Conservation (phyloP, 169 alveolate species). For the Cryptosporidium xiaoi region DNA sequence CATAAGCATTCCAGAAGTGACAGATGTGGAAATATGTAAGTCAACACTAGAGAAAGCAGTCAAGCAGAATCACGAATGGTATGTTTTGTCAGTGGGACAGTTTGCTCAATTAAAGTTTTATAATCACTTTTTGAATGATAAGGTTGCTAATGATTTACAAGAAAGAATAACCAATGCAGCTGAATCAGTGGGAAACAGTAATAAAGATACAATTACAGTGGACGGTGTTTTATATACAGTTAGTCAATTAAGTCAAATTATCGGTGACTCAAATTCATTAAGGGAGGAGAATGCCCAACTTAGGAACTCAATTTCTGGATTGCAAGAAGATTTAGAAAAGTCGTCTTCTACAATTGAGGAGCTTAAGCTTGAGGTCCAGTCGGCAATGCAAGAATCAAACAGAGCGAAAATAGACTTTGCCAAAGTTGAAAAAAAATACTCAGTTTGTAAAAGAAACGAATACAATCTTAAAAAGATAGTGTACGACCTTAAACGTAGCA, state of each 20-base stretch:
- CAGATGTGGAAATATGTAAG: constrained; percentile 44
- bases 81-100: constrained; percentile 62
- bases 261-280: constrained; percentile 13
- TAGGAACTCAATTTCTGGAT: constrained; percentile 22
- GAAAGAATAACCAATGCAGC: constrained; percentile 17
- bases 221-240: constrained; percentile 34
- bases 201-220: constrained; percentile 1
- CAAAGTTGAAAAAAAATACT: constrained; percentile 22
- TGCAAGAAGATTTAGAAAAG: constrained; percentile 31
- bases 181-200: neutral
- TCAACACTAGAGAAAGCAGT: constrained; percentile 51
- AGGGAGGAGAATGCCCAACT: constrained; percentile 59
- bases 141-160: constrained; percentile 22
- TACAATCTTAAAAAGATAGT: constrained; percentile 56
- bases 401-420: constrained; percentile 27
- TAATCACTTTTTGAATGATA: constrained; percentile 34
- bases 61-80: constrained; percentile 68
- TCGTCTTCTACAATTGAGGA: constrained; percentile 33
- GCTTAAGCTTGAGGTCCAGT: constrained; percentile 40
- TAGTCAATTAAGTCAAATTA: constrained; percentile 13
- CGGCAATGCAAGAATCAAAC: constrained; percentile 26
- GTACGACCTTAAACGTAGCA: constrained; percentile 48
- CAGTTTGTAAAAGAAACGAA: constrained; percentile 32
- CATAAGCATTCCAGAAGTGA: constrained; percentile 22
- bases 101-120: constrained; percentile 57